Base-by-base conservation (phyloP, 108 stramenopile species). In the Heterococcus sp. region DNA sequence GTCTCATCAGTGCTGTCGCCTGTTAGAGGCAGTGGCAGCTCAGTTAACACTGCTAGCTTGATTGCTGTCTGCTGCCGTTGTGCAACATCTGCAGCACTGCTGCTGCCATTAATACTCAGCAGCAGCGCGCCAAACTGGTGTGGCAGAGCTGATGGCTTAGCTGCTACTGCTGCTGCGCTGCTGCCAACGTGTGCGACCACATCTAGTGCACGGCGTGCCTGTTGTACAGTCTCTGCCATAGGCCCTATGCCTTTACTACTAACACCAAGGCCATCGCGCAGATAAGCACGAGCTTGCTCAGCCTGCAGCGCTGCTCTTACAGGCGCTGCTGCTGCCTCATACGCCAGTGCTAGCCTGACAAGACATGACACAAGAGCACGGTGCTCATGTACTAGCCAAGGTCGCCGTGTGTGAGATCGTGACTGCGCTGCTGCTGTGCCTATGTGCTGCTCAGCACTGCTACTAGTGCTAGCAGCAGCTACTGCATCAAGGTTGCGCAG, bases 241-340 rank as follows among this genome's bases (percentile, higher is more conserved):
- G 75, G 67, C 30, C 75, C 75, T 27, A 64, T 29, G 30, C 66
- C 75, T 34, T 66, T 38, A 38, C 67, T 39, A n/a, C n/a, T n/a
- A n/a, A n/a, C n/a, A 26, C 75, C 75, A 29, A 76, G 67, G 29
- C 67, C 67, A 39, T 76, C 75, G 37, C 75, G 66, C 75, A 32
- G 37, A 33, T 39, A 37, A 38, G 63, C 75, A 32, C 67, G 38
- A 26, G 33, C 75, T 33, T 39, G 36, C 67, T 76, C 67, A 26
- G 11, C 66, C 2, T 37, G 66, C 63, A 64, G 32, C 67, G 67
- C 75, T 2, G 32, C 40, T 40, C 67, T 31, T 32, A 64, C 66
- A 27, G 34, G 29, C 14, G 75, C 75, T 27, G 75, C 37, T 68
- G 66, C 75, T 37, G 37, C 40, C 2, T 38, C 37, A 33, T 36